A percentile compares a stretch with the other conserved stretches of the same genome.
These are phyloP conservation scores for Coemansia sp. DNA, from an alignment of 192 early-diverging fungal species.

Conservation along the genomic window DNA sequence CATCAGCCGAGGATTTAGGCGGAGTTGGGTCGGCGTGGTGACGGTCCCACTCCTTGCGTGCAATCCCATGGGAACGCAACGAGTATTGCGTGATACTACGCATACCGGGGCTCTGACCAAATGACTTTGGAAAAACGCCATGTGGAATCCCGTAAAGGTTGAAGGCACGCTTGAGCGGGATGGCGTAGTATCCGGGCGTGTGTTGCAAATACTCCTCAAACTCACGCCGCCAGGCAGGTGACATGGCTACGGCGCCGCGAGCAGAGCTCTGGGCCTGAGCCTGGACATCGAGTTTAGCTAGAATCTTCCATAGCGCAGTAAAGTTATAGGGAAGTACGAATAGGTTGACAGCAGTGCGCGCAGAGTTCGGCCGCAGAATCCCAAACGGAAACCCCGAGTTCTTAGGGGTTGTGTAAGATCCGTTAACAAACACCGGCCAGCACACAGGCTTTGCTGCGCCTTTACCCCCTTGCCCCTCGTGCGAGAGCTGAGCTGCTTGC, in stretches of 20 bases:
- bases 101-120: slow-evolving; percentile 49
- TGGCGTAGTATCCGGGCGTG: slow-evolving; percentile 62
- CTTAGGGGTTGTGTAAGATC: slow-evolving; percentile 58
- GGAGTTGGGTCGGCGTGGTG: slow-evolving; percentile 16
- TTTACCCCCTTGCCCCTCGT: slow-evolving; percentile 40
- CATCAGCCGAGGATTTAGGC: neutral
- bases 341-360: slow-evolving; percentile 67
- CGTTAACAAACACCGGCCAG: slow-evolving; percentile 62
- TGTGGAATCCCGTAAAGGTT: slow-evolving; percentile 46
- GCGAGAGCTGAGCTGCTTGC: slow-evolving; percentile 43
- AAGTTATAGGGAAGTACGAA: slow-evolving; percentile 81
- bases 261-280: slow-evolving; percentile 21
- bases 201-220: slow-evolving; percentile 64
- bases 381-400: slow-evolving; percentile 71
- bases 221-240: slow-evolving; percentile 56
- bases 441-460: slow-evolving; percentile 59
- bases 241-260: slow-evolving; percentile 27
- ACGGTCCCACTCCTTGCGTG: slow-evolving; percentile 53
- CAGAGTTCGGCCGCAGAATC: slow-evolving; percentile 65
- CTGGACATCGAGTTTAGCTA: slow-evolving; percentile 55
- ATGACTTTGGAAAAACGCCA: slow-evolving; percentile 44
- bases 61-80: slow-evolving; percentile 19
- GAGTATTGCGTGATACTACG: slow-evolving; percentile 40
- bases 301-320: slow-evolving; percentile 66
- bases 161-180: slow-evolving; percentile 55